phyloP scores from a whole-genome alignment of 2,329 filamentous ascomycete species.

The Knoxdaviesia capensis region DNA sequence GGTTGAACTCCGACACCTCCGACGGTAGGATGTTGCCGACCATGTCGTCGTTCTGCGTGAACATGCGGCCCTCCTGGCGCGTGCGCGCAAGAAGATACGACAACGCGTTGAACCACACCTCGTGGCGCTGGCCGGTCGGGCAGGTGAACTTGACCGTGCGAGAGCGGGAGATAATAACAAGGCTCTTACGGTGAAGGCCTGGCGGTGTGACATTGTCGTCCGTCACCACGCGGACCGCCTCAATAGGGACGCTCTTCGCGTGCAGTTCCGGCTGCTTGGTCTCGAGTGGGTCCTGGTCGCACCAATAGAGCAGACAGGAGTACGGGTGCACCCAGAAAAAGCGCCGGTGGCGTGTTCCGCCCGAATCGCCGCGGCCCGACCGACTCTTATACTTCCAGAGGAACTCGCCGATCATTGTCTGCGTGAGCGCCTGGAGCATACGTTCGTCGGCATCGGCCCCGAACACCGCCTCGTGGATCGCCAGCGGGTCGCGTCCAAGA shows the following conservation, averaged over 20 bases:
- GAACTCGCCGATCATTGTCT: slow-evolving; percentile 98
- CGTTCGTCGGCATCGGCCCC: slow-evolving; percentile 68
- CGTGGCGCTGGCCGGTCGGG: slow-evolving; percentile 79
- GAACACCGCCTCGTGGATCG: slow-evolving; percentile 35
- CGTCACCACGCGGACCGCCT: slow-evolving; percentile 75
- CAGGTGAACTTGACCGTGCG: slow-evolving; percentile 87
- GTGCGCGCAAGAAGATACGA: slow-evolving; percentile 79
- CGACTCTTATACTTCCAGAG: slow-evolving; percentile 98
- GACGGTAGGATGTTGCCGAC: slow-evolving; percentile 36
- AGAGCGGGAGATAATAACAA: slow-evolving; percentile 76
- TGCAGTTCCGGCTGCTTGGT: slow-evolving; percentile 57
- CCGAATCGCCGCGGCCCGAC: slow-evolving; percentile 73
- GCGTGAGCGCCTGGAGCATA: slow-evolving; percentile 97
- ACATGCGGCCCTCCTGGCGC: slow-evolving; percentile 28
- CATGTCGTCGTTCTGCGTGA: slow-evolving; percentile 30
- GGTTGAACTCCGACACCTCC: slow-evolving; percentile 63
- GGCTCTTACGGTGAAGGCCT: slow-evolving; percentile 81
- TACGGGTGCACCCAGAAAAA: slow-evolving; percentile 99
- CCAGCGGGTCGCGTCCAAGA: slow-evolving; percentile 36
- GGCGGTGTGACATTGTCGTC: slow-evolving; percentile 94
- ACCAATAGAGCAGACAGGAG: slow-evolving; percentile 93
- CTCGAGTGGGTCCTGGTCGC: slow-evolving; percentile 64
- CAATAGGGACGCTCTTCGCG: slow-evolving; percentile 82
- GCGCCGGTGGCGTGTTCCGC: slow-evolving; percentile 71
- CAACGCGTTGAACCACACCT: slow-evolving; percentile 96